Conservation (phyloP, 177 flowering plant species). For the Vitis hybrid region DNA sequence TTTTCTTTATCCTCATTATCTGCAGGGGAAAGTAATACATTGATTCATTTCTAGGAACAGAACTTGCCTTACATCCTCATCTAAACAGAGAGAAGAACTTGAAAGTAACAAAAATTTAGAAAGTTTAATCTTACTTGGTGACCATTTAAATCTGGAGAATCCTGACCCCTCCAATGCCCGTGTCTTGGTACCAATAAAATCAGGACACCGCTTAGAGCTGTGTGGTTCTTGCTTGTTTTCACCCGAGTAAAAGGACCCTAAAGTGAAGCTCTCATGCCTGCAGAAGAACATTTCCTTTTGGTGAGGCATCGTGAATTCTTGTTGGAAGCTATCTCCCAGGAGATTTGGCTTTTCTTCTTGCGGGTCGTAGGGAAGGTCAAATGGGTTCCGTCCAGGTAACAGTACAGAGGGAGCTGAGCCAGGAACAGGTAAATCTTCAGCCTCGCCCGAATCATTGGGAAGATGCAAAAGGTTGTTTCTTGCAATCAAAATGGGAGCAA, state of each 20-base stretch:
- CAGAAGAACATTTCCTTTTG: slow-evolving; percentile 52
- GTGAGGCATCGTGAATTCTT: slow-evolving; percentile 42
- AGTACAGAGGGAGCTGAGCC: slow-evolving; percentile 54
- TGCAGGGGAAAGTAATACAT: slow-evolving; percentile 10
- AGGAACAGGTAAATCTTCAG: slow-evolving; percentile 22
- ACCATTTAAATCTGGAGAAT: slow-evolving; percentile 16
- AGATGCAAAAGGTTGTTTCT: slow-evolving; percentile 24
- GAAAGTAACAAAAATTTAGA: not conserved
- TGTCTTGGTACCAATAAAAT: slow-evolving; percentile 2
- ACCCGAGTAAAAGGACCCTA: slow-evolving; percentile 19
- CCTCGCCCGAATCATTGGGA: not conserved
- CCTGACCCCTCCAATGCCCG: not conserved
- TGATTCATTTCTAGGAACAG: not conserved
- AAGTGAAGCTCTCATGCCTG: slow-evolving; percentile 60
- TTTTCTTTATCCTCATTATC: slow-evolving; percentile 16
- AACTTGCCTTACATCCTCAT: not conserved
- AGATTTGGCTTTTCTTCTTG: slow-evolving; percentile 64
- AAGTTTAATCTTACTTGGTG: slow-evolving; percentile 12
- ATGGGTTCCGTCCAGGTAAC: slow-evolving; percentile 59
- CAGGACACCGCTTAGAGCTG: not conserved
- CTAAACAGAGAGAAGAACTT: not conserved
- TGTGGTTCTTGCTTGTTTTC: slow-evolving; percentile 14
- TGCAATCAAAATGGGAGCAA: slow-evolving; percentile 31
- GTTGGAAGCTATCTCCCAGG: slow-evolving; percentile 47
- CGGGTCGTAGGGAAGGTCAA: slow-evolving; percentile 77